These are phyloP conservation scores for Pascua sp. DNA, from an alignment of 1,284 basidiomycete species.

Conservation along the genomic window DNA sequence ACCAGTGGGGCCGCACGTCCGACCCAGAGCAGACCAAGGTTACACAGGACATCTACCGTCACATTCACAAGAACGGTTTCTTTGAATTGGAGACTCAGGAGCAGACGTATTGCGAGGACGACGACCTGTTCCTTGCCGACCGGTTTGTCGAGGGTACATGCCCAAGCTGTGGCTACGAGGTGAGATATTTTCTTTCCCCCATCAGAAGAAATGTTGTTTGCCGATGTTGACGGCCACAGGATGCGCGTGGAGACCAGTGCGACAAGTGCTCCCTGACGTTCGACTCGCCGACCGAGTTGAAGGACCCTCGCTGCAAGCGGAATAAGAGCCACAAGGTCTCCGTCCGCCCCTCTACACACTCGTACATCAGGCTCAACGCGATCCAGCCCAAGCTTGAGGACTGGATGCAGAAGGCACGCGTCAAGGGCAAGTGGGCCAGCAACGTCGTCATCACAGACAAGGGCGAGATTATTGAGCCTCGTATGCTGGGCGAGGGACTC, in stretches of 20 bases:
- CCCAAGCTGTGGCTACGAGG: constrained; percentile 81
- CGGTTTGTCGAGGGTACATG: constrained; percentile 93
- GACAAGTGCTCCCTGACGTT: constrained; percentile 90
- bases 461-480: constrained; percentile 84
- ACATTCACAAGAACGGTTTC: constrained; percentile 71
- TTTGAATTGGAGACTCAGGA: constrained; percentile 79
- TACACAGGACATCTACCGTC: constrained; percentile 79
- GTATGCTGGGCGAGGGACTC: constrained; percentile 75
- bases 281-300: constrained; percentile 82
- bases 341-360: constrained; percentile 79
- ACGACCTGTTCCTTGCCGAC: constrained; percentile 89
- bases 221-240: constrained; percentile 54
- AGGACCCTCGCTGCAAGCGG: constrained; percentile 92
- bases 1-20: constrained; percentile 94
- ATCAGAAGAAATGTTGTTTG: background rate
- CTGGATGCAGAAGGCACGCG: constrained; percentile 80
- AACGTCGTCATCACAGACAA: constrained; percentile 86
- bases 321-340: constrained; percentile 73
- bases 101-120: constrained; percentile 90
- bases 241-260: constrained; percentile 98
- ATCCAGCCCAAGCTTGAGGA: constrained; percentile 80
- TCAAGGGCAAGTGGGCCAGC: constrained; percentile 82
- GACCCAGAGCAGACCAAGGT: constrained; percentile 90
- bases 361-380: constrained; percentile 83
- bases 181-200: constrained; percentile 35